Evolutionary conservation across 495 filamentous ascomycete species (phyloP).

Genomic region (Parachaetomium inaequale): DNA sequence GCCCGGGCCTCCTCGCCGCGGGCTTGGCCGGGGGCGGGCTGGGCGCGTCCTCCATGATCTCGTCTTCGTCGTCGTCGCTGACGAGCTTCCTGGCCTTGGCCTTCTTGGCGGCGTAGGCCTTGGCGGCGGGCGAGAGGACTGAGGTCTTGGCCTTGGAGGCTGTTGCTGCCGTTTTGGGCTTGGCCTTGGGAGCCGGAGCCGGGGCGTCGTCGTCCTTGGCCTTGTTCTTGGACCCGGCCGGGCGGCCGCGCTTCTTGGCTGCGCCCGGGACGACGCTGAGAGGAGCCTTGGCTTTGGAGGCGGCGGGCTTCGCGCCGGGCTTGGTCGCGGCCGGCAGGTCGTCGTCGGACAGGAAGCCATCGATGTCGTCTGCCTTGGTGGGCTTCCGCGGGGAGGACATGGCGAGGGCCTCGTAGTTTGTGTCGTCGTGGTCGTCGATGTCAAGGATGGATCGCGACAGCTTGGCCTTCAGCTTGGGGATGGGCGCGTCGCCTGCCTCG

Average conservation of each 20-base stretch:
- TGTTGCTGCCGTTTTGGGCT: constrained; percentile 5
- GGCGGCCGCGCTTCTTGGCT: constrained; percentile 54
- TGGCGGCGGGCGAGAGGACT: constrained; percentile 68
- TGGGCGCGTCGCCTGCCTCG: constrained; percentile 45
- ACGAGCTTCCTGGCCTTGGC: constrained; percentile 50
- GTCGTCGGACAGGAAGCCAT: constrained; percentile 61
- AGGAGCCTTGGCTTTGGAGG: constrained; percentile 38
- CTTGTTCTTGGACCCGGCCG: constrained; percentile 49
- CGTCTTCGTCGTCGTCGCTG: constrained; percentile 45
- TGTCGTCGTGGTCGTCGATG: constrained; percentile 66
- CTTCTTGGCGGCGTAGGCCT: constrained; percentile 73
- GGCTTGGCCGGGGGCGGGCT: constrained; percentile 42
- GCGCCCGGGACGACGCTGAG: constrained; percentile 34
- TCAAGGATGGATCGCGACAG: constrained; percentile 48
- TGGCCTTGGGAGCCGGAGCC: constrained; percentile 39
- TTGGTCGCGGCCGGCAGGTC: constrained; percentile 45
- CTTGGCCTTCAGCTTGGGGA: constrained; percentile 53
- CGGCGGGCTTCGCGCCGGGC: constrained; percentile 37
- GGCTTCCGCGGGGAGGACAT: constrained; percentile 50
- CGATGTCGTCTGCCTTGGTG: constrained; percentile 56
- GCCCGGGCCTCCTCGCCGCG: constrained; percentile 40
- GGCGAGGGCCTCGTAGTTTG: constrained; percentile 81
- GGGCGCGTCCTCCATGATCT: constrained; percentile 35
- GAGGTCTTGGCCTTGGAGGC: constrained; percentile 13
- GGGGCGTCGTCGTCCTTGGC: constrained; percentile 27